Evolutionary conservation across 2,329 filamentous ascomycete species (phyloP).

Genomic region (Juglanconis juglandina): DNA sequence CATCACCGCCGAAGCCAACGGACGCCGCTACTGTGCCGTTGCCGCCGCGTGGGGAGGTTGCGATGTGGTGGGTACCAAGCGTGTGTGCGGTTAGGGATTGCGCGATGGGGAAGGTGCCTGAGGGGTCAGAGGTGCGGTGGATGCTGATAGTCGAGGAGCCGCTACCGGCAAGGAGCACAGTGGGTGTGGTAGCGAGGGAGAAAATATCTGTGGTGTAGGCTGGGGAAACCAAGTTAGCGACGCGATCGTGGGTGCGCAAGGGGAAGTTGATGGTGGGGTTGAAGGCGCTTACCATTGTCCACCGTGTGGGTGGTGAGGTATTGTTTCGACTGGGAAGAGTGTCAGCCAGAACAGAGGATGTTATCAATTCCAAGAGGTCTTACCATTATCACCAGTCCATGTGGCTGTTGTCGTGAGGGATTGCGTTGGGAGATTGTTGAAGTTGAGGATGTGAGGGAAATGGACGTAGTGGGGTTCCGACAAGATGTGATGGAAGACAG

Average conservation of each 20-base stretch:
- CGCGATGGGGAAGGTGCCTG: constrained; percentile 62
- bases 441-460: constrained; percentile 5
- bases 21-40: constrained; percentile 73
- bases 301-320: constrained; percentile 91
- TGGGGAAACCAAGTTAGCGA: constrained; percentile 32
- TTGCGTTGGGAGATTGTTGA: constrained; percentile 21
- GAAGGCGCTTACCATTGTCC: constrained; percentile 64
- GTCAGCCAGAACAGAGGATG: constrained; percentile 16
- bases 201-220: constrained; percentile 85
- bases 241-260: constrained; percentile 6
- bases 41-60: constrained; percentile 50
- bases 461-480: constrained; percentile 8
- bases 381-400: constrained; percentile 42
- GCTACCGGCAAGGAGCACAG: constrained; percentile 74
- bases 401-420: constrained; percentile 17
- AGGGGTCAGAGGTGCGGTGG: constrained; percentile 67
- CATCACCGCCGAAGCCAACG: constrained; percentile 83
- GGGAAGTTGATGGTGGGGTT: constrained; percentile 28
- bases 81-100: constrained; percentile 83
- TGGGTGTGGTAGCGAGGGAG: constrained; percentile 71
- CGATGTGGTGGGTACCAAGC: constrained; percentile 87
- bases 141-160: constrained; percentile 80
- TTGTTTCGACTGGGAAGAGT: constrained; percentile 79
- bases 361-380: constrained; percentile 1
- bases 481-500: constrained; percentile 14